A percentile compares a stretch with the other conserved stretches of the same genome.
Conservation (phyloP, 1,139 yeast genomes). For the Magnusiomyces ingens region DNA sequence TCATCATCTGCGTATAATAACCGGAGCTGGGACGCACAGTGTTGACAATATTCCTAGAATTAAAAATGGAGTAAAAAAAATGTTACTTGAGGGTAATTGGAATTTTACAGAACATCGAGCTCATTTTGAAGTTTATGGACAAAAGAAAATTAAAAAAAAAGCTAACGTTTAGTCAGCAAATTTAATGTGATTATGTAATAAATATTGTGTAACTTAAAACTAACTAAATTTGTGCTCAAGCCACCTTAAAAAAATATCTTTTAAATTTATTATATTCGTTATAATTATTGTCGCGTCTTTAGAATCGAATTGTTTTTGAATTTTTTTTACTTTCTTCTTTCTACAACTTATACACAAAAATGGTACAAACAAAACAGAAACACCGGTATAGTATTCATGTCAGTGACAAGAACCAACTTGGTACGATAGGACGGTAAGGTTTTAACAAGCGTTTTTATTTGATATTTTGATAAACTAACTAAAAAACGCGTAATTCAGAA, state of each 20-base stretch:
- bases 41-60: constrained; percentile 28
- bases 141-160: not conserved
- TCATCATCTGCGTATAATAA: constrained; percentile 24
- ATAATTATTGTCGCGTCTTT: too few species aligned
- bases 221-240: too few species aligned
- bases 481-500: too few species aligned
- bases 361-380: too few species aligned
- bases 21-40: constrained; percentile 31
- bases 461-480: not conserved
- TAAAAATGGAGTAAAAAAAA: constrained; percentile 26
- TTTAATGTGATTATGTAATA: too few species aligned
- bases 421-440: constrained; percentile 22
- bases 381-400: constrained; percentile 6
- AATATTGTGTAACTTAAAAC: too few species aligned
- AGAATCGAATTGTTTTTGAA: too few species aligned
- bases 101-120: constrained; percentile 21
- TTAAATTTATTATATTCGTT: too few species aligned
- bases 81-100: constrained; percentile 19
- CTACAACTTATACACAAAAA: too few species aligned
- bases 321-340: too few species aligned
- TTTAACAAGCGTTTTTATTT: not conserved
- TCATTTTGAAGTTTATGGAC: constrained; percentile 19
- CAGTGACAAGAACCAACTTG: constrained; percentile 21
- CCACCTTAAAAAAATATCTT: too few species aligned
- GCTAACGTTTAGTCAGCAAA: not conserved